These are phyloP conservation scores for Gremmenia infestans DNA, from an alignment of 2,329 filamentous ascomycete genomes.

Conservation along the genomic window DNA sequence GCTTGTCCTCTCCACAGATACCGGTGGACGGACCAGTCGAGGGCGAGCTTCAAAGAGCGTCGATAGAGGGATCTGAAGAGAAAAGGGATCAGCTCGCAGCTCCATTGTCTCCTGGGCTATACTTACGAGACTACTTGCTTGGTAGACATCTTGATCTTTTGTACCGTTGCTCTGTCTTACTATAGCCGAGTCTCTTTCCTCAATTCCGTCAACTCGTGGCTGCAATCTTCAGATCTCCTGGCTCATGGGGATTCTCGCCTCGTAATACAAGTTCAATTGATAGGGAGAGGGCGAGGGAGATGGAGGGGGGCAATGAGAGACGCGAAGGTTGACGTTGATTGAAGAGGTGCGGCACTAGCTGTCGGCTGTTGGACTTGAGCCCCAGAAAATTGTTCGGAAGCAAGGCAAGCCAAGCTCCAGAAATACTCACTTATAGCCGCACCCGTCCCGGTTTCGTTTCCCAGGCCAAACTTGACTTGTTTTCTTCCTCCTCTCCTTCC, in stretches of 20 bases:
- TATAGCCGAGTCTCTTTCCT: neutral
- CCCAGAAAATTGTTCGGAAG: constrained; percentile 9
- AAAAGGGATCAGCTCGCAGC: constrained; percentile 9
- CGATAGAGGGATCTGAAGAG: constrained; percentile 69
- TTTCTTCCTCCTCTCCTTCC: neutral
- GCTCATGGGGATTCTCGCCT: neutral
- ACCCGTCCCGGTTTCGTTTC: constrained; percentile 2
- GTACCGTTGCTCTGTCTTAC: neutral
- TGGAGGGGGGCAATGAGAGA: neutral
- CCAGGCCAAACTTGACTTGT: neutral
- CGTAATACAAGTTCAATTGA: neutral
- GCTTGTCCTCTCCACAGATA: constrained; percentile 94
- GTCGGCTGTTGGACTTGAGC: constrained; percentile 8
- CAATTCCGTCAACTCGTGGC: neutral
- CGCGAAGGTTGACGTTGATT: constrained; percentile 11
- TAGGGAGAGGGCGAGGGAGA: neutral
- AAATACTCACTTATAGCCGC: neutral
- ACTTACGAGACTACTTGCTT: constrained; percentile 32
- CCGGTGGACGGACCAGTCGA: constrained; percentile 93
- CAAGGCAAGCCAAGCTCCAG: neutral
- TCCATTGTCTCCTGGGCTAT: neutral
- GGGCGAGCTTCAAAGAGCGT: constrained; percentile 83
- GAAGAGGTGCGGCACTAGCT: constrained; percentile 7
- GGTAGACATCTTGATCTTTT: constrained; percentile 29
- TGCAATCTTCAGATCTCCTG: neutral